Evolutionary conservation across 2,329 filamentous ascomycete species (phyloP), one percentile per base, ranked within the genome.

Genomic region (Venturia carpophila): DNA sequence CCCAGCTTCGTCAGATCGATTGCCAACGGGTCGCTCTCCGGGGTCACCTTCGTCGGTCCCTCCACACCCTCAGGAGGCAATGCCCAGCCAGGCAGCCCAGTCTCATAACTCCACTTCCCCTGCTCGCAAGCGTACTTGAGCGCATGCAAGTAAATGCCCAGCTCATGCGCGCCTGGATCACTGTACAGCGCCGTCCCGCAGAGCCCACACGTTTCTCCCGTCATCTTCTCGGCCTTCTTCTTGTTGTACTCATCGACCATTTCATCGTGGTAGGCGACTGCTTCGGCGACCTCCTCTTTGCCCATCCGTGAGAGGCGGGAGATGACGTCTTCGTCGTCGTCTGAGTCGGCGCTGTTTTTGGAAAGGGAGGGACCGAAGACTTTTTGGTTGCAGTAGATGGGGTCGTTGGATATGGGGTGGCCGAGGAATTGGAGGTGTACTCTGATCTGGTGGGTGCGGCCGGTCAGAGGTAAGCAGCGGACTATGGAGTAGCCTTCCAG

Each of bases 371-470:
- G 80, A 0, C 94, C 94, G 81, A 96, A 99, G 13, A 99, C 94
- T 66, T 87, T 87, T 73, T 91, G 87, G 73, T 99, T 99, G 71
- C 91, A 92, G 75, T 99, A 99, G 70, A 99, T 97, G 9, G 94
- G 94, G 73, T 99, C 94, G 75, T 99, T 99, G 68, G 91, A 87
- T 70, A 99, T 97, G 1, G 94, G 94, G 73, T 97, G 90, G 1
- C 94, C 94, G 3, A 99, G 80, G 75, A 91, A 96, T 73, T 99
- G 94, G 19, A 99, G 82, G 72, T 99, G 94, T 21, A 99, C 94
- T 42, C 94, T 87, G 61, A 99, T 84, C 75, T 99, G 94, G 73
- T 99, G 94, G 15, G 94, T 99, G 62, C 94, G 85, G 0, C 94
- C 94, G 0, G 94, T 99, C 37, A 97, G 84, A 0, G 94, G 94